Evolutionary conservation across 345 rosid species (phyloP), one percentile per base, ranked within the genome.

Genomic region (Pugionium cornutum): DNA sequence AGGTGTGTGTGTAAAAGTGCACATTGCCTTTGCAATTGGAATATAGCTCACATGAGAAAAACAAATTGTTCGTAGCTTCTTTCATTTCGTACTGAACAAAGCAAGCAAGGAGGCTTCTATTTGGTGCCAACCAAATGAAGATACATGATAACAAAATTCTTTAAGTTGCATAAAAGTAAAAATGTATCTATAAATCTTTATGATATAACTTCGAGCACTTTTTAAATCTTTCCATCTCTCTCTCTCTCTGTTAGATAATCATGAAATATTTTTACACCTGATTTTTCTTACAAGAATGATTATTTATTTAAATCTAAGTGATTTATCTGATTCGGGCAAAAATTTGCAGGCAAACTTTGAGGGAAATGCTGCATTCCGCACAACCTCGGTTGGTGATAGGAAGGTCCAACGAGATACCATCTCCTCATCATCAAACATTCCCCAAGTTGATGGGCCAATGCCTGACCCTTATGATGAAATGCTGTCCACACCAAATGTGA

Each of bases 401-500:
- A 74, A 67, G 32, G 1, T 41, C 34, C 51, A 59, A 55, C 53
- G 59, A 62, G 64, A 67, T 42, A 7, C 55, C 54, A n/a, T 56
- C 41, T 53, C 59, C 68, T 54, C 80, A 37, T 70, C 80, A 37
- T 64, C 52, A 9, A 88, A 80, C 78, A 86, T 94, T 44, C 90
- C 97, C 62, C 99, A 94, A 77, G 73, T 77, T 64, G 99, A 94
- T 84, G 99, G 99, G 56, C 95, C 96, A 45, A 80, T 79, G 54
- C 97, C 99, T 62, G 99, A 88, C 78, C 90, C 96, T 10, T 94
- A 88, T 74, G 97, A 94, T 57, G 96, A 94, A 48, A 80, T 75
- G 78, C 82, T 89, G 68, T 89, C 99, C 39, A 84, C 99, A 62
- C 99, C 99, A 53, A 94, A 89, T 82, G 99, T 92, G 74, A 73